A percentile compares a stretch with the other conserved stretches of the same genome.
Evolutionary conservation across 352 stramenopile genomes (phyloP).

Genomic region (Phytophthora aleatoria): DNA sequence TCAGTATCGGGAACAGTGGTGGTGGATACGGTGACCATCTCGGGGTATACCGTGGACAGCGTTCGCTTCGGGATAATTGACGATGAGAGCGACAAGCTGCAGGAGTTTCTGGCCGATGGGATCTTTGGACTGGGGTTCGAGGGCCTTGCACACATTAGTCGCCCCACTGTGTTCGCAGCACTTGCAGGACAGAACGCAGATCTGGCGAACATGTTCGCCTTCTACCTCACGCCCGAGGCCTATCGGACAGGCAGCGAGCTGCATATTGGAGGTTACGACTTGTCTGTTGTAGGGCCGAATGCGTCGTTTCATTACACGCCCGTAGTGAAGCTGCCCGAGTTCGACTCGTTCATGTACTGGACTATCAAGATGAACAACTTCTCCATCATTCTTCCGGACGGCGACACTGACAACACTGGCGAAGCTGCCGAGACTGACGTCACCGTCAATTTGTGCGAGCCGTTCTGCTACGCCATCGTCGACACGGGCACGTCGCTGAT

Average conservation of each 20-base stretch:
- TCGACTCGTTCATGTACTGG: conserved; percentile 87
- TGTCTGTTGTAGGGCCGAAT: conserved; percentile 78
- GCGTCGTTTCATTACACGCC: conserved; percentile 90
- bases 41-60: conserved; percentile 68
- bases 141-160: conserved; percentile 86
- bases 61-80: conserved; percentile 80
- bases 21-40: conserved; percentile 76
- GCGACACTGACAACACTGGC: not conserved
- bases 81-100: conserved; percentile 70
- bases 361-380: conserved; percentile 81
- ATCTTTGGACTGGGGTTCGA: conserved; percentile 89
- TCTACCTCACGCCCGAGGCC: conserved; percentile 85
- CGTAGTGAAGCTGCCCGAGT: conserved; percentile 81
- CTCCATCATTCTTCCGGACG: conserved; percentile 22
- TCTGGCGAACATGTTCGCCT: conserved; percentile 88
- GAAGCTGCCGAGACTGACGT: conserved; percentile 8
- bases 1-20: conserved; percentile 77
- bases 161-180: conserved; percentile 80
- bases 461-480: conserved; percentile 88
- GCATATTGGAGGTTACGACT: conserved; percentile 85
- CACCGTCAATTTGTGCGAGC: conserved; percentile 59
- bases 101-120: conserved; percentile 87
- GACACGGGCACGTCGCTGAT: conserved; percentile 90
- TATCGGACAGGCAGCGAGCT: conserved; percentile 75
- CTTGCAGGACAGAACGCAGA: conserved; percentile 68